Conservation (phyloP, 106 monocot species). For the Chionographis japonica region DNA sequence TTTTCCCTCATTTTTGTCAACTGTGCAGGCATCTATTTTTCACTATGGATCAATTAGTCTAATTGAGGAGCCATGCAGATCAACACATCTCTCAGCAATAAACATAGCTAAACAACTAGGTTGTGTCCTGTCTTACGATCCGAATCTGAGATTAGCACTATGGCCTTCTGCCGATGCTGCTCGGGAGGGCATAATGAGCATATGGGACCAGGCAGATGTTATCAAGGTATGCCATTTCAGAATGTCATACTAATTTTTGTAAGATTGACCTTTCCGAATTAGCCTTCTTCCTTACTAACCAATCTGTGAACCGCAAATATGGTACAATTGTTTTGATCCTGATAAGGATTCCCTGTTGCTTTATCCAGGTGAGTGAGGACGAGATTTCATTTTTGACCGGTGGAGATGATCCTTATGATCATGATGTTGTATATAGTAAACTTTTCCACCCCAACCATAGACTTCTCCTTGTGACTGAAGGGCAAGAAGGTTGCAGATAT, state of each 20-base stretch:
- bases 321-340: neutral
- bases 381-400: slow-evolving; percentile 22
- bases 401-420: slow-evolving; percentile 17
- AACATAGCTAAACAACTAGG: slow-evolving; percentile 46
- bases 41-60: slow-evolving; percentile 66
- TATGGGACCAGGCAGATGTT: slow-evolving; percentile 54
- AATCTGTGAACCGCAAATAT: too few relatives aligned
- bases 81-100: slow-evolving; percentile 36
- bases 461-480: slow-evolving; percentile 20
- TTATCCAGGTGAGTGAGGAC: slow-evolving; percentile 17
- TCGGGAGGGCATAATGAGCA: slow-evolving; percentile 46
- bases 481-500: slow-evolving; percentile 17
- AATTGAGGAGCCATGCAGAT: slow-evolving; percentile 53
- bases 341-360: neutral
- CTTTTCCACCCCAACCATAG: slow-evolving; percentile 16
- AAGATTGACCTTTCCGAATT: too few relatives aligned
- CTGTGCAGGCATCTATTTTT: slow-evolving; percentile 37
- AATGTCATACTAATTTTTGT: too few relatives aligned
- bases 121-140: slow-evolving; percentile 47
- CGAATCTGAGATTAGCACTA: slow-evolving; percentile 44
- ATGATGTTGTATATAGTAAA: slow-evolving; percentile 13
- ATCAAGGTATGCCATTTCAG: slow-evolving; percentile 31
- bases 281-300: too few relatives aligned
- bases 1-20: neutral
- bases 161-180: slow-evolving; percentile 53